Conservation (phyloP, 331 rosid genomes). For the Acacia pycnantha region DNA sequence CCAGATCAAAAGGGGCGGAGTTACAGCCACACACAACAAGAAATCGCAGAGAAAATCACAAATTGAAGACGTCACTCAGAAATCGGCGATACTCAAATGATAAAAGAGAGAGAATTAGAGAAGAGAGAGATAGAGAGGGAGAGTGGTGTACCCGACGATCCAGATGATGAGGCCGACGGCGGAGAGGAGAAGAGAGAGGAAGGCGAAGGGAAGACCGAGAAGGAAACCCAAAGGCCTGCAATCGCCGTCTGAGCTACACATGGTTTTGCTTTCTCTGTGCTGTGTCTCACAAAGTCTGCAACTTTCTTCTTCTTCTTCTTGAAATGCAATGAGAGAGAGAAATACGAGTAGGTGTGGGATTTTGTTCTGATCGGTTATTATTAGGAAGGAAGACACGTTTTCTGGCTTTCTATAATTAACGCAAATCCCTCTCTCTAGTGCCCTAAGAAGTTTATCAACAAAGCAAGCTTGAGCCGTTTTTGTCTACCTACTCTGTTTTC, state of each 20-base stretch:
- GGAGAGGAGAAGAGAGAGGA: slow-evolving; percentile 78
- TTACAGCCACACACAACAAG: neutral
- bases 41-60: neutral
- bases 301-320: neutral
- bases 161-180: slow-evolving; percentile 44
- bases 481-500: no score
- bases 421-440: neutral
- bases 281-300: neutral
- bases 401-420: neutral
- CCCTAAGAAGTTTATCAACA: no score
- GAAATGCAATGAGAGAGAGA: neutral
- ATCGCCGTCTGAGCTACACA: slow-evolving; percentile 61
- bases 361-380: neutral
- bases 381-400: slow-evolving; percentile 19
- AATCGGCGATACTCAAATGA: no score
- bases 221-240: no score
- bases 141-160: no score
- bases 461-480: no score
- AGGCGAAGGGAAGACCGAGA: slow-evolving; percentile 59
- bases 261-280: neutral
- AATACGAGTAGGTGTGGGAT: neutral
- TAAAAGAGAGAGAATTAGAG: no score
- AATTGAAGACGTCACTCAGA: neutral
- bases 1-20: neutral
- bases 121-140: slow-evolving; percentile 2